Conservation (phyloP, 306 rosid genomes). For the Vigna hirtella region DNA sequence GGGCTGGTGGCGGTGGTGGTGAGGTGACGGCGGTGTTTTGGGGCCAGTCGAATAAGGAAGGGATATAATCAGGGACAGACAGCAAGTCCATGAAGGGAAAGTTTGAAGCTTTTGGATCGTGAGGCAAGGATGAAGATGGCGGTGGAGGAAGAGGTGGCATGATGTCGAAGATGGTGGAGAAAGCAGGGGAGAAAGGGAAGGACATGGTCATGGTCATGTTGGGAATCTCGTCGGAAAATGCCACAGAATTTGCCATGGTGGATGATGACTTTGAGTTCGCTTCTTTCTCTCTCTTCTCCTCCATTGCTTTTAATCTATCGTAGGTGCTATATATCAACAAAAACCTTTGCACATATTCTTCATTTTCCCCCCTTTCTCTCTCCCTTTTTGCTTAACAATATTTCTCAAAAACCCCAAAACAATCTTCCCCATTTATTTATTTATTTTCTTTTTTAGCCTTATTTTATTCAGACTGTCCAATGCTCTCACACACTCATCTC, state of each 20-base stretch:
- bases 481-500: not conserved
- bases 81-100: conserved; percentile 61
- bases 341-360: conserved; percentile 56
- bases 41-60: conserved; percentile 60
- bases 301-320: conserved; percentile 47
- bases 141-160: conserved; percentile 37
- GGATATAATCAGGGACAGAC: conserved; percentile 40
- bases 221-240: conserved; percentile 66
- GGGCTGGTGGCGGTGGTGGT: not conserved
- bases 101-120: conserved; percentile 41
- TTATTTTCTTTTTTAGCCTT: not conserved
- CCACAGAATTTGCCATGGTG: conserved; percentile 53
- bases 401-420: conserved; percentile 49
- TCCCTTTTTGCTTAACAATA: not conserved
- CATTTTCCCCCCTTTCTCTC: conserved; percentile 25
- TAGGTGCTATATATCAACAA: conserved; percentile 16
- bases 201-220: not conserved
- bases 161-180: conserved; percentile 55
- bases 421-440: conserved; percentile 24
- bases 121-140: conserved; percentile 3
- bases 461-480: not conserved
- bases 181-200: conserved; percentile 10
- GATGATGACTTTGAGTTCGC: conserved; percentile 28
- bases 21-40: conserved; percentile 26
- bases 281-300: conserved; percentile 59